These are phyloP conservation scores for Fabrea salina DNA, from an alignment of 169 alveolate genomes.

Conservation along the genomic window DNA sequence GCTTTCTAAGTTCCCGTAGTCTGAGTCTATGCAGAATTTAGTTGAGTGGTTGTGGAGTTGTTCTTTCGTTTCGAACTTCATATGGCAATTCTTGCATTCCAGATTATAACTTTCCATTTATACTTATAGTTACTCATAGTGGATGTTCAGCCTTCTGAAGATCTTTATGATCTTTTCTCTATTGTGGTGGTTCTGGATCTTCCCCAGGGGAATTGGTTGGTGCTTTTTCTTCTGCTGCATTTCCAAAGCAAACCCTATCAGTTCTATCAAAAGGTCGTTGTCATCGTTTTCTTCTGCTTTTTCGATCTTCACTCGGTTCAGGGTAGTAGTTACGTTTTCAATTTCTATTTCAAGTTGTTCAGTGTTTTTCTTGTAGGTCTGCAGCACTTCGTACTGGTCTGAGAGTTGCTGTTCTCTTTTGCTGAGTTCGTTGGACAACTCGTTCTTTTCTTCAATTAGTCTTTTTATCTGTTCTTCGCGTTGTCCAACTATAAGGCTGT, in stretches of 20 bases:
- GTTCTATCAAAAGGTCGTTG: slow-evolving; percentile 13
- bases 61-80: slow-evolving; percentile 28
- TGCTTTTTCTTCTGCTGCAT: not conserved
- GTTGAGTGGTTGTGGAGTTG: slow-evolving; percentile 5
- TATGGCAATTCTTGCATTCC: slow-evolving; percentile 30
- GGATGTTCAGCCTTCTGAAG: not conserved
- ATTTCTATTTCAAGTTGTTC: not conserved
- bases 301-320: not conserved
- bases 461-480: slow-evolving; percentile 21
- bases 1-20: slow-evolving; percentile 17
- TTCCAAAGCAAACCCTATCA: slow-evolving; percentile 23
- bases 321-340: not conserved
- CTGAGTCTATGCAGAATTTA: slow-evolving; percentile 27
- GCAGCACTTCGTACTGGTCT: not conserved
- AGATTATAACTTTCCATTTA: no score
- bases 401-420: slow-evolving; percentile 1
- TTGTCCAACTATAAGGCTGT: not conserved
- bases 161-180: slow-evolving; percentile 10
- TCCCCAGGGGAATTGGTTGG: not conserved
- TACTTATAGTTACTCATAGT: no score
- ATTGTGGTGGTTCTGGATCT: not conserved
- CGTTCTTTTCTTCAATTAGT: slow-evolving; percentile 7
- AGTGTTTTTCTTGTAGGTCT: slow-evolving; percentile 8
- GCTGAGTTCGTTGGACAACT: not conserved
- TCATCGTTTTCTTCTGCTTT: not conserved